Evolutionary conservation across 1,284 basidiomycete species (phyloP).

Genomic region (Cryptococcus wingfieldii): DNA sequence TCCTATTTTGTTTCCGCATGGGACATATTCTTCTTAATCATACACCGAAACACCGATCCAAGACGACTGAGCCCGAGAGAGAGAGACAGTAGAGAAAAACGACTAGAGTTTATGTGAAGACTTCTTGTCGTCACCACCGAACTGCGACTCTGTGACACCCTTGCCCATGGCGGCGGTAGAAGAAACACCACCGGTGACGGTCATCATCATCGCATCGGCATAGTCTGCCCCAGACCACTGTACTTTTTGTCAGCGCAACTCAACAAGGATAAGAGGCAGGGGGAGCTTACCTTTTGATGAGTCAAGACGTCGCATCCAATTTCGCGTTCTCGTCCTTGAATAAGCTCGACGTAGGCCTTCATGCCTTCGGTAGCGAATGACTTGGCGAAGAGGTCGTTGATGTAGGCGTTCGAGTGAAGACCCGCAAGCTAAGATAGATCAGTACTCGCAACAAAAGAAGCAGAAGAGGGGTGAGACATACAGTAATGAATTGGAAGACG

Average conservation of each 20-base stretch:
- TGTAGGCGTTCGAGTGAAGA: conserved; percentile 94
- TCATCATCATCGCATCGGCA: conserved; percentile 86
- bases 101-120: conserved; percentile 24
- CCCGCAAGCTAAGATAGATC: conserved; percentile 68
- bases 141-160: conserved; percentile 89
- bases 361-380: conserved; percentile 77
- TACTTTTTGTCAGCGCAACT: background rate
- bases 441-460: background rate
- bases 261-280: conserved; percentile 17
- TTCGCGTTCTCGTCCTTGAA: conserved; percentile 75
- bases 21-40: too few relatives aligned
- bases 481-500: conserved; percentile 95
- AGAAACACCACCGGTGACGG: conserved; percentile 90
- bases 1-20: too few relatives aligned
- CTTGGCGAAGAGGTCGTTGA: conserved; percentile 86
- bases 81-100: too few relatives aligned
- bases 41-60: too few relatives aligned
- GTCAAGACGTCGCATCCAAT: conserved; percentile 83
- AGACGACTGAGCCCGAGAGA: too few relatives aligned
- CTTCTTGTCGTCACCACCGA: conserved; percentile 47
- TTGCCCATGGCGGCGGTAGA: conserved; percentile 93
- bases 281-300: conserved; percentile 54
- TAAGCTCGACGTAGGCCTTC: conserved; percentile 58
- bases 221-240: conserved; percentile 95
- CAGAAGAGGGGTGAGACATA: conserved; percentile 49